A percentile compares a stretch with the other conserved stretches of the same genome.
phyloP scores from a whole-genome alignment of 73 alveolate genomes.

The Tetrahymena thermophila region DNA sequence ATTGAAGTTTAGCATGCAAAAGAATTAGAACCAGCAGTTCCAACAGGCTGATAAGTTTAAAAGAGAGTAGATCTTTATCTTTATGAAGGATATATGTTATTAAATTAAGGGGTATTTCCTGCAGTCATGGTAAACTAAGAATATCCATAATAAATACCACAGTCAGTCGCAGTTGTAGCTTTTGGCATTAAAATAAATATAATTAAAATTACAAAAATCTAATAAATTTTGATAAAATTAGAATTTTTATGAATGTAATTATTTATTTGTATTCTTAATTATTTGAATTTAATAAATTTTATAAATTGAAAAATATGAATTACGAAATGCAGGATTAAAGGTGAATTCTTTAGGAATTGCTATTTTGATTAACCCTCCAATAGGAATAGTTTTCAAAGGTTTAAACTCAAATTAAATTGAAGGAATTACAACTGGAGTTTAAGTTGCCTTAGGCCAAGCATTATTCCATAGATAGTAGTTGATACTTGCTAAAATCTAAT shows the following conservation, averaged over 20 bases:
- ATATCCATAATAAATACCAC: neutral
- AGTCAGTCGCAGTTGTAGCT: neutral
- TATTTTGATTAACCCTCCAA: neutral
- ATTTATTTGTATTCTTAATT: neutral
- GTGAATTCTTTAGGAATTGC: neutral
- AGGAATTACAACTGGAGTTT: neutral
- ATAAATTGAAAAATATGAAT: neutral
- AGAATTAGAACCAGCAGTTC: neutral
- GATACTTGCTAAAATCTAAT: neutral
- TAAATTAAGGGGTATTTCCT: neutral
- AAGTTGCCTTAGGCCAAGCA: neutral
- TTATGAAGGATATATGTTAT: neutral
- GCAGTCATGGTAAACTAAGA: neutral
- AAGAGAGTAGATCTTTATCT: neutral
- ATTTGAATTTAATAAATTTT: neutral
- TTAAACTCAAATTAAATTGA: neutral
- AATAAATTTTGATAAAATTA: too few species aligned
- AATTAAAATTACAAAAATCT: too few species aligned
- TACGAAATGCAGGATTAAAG: neutral
- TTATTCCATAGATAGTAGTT: neutral
- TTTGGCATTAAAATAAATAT: too few species aligned
- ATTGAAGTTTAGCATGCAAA: neutral
- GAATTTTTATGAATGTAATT: too few species aligned
- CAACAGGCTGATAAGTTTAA: neutral
- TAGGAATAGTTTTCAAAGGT: neutral